Evolutionary conservation across 129 eudicot genomes (phyloP).

Genomic region (Centrapalus pauciflorus): DNA sequence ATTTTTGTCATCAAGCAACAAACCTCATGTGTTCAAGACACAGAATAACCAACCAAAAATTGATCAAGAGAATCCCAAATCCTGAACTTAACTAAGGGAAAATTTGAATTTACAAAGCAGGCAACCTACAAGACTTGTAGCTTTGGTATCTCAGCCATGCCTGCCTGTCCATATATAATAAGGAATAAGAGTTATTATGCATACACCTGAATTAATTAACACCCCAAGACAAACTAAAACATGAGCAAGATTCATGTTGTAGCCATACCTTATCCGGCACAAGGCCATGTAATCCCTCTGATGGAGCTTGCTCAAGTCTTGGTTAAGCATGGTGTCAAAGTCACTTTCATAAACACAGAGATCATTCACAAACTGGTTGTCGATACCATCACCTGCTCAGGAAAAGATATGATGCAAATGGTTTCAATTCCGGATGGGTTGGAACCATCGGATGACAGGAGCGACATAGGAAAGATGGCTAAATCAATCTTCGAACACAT

Average conservation of each 20-base stretch:
- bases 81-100: too few relatives aligned
- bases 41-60: neutral
- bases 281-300: conserved; percentile 54
- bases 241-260: conserved; percentile 21
- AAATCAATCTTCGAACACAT: conserved; percentile 1
- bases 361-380: conserved; percentile 14
- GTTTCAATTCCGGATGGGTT: conserved; percentile 35
- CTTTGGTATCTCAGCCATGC: conserved; percentile 11
- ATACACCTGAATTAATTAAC: neutral
- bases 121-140: conserved; percentile 9
- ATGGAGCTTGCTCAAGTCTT: conserved; percentile 32
- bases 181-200: too few relatives aligned
- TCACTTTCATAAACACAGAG: conserved; percentile 39
- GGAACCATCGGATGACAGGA: conserved; percentile 26
- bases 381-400: conserved; percentile 21
- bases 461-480: neutral
- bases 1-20: neutral
- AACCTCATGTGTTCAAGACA: neutral
- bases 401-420: conserved; percentile 20
- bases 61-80: neutral
- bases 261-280: conserved; percentile 51
- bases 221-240: conserved; percentile 1
- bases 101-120: neutral
- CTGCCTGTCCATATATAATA: too few relatives aligned
- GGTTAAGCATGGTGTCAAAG: conserved; percentile 37